Evolutionary conservation across 148 eudicot species (phyloP).

Genomic region (Heliosperma pusillum): DNA sequence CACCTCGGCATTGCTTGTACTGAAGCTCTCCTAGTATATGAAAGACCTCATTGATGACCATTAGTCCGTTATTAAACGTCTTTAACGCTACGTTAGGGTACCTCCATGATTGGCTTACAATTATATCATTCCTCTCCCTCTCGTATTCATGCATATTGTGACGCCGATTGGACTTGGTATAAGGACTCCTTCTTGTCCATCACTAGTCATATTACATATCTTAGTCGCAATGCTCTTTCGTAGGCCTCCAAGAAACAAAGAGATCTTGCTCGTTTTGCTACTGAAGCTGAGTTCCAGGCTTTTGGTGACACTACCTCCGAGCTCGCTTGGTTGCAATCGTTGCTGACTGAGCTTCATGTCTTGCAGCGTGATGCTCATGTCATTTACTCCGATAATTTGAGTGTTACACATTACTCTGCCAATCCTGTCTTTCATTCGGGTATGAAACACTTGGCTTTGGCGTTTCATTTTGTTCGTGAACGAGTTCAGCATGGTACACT

Average conservation of each 20-base stretch:
- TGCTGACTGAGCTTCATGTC: neutral
- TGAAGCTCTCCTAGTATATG: too few relatives aligned
- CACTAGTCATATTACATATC: neutral
- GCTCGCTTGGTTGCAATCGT: neutral
- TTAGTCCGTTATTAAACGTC: too few relatives aligned
- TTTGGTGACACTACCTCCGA: neutral
- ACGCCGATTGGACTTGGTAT: neutral
- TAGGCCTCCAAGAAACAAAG: neutral
- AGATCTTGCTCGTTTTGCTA: neutral
- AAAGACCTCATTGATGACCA: too few relatives aligned
- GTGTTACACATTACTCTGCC: neutral
- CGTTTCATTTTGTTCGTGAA: neutral
- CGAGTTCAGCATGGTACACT: neutral
- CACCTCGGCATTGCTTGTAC: too few relatives aligned
- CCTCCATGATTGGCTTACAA: too few relatives aligned
- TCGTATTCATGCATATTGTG: neutral
- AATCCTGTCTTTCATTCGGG: neutral
- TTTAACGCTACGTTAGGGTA: too few relatives aligned
- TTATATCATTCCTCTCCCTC: too few relatives aligned
- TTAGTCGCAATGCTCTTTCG: neutral
- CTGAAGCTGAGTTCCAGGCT: neutral
- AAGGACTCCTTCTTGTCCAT: too few relatives aligned
- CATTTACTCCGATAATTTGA: neutral
- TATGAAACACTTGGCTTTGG: neutral
- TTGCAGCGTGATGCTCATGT: neutral